Conservation (phyloP, 2,329 filamentous ascomycete species). For the Hypoxylon sp. region DNA sequence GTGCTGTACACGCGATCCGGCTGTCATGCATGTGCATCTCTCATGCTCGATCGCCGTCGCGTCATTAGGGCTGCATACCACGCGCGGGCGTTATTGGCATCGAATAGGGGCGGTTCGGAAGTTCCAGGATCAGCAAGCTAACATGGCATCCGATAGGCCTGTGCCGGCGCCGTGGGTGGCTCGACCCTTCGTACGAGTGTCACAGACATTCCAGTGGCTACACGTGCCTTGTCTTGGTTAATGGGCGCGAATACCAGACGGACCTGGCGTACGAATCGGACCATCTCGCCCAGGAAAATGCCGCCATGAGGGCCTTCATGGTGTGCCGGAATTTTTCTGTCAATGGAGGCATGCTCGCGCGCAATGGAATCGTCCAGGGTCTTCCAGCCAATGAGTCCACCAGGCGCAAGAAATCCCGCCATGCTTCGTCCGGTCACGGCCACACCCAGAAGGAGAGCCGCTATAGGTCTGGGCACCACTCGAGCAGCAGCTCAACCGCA, state of each 20-base stretch:
- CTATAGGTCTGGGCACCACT: conserved; percentile 69
- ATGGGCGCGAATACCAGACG: conserved; percentile 96
- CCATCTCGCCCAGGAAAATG: conserved; percentile 88
- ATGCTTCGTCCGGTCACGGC: conserved; percentile 58
- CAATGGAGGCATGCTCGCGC: conserved; percentile 89
- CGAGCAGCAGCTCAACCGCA: conserved; percentile 72
- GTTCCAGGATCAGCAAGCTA: conserved; percentile 51
- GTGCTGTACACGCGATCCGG: conserved; percentile 45
- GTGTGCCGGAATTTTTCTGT: conserved; percentile 98
- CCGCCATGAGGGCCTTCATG: conserved; percentile 96
- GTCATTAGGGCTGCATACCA: conserved; percentile 51
- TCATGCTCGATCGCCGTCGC: conserved; percentile 48
- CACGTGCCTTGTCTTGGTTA: conserved; percentile 92
- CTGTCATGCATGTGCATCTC: conserved; percentile 55
- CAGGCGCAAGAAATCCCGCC: conserved; percentile 67
- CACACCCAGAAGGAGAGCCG: conserved; percentile 60
- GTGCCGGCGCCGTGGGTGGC: conserved; percentile 94
- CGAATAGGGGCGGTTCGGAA: conserved; percentile 39
- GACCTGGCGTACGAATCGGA: conserved; percentile 87
- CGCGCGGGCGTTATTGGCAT: conserved; percentile 44
- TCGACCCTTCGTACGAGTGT: conserved; percentile 88
- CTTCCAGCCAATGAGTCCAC: conserved; percentile 68
- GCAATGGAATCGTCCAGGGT: conserved; percentile 76
- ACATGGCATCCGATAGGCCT: conserved; percentile 73
- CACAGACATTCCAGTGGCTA: conserved; percentile 81